Base-by-base conservation (phyloP, 2,329 filamentous ascomycete genomes). In the Penicillium brasilianum region DNA sequence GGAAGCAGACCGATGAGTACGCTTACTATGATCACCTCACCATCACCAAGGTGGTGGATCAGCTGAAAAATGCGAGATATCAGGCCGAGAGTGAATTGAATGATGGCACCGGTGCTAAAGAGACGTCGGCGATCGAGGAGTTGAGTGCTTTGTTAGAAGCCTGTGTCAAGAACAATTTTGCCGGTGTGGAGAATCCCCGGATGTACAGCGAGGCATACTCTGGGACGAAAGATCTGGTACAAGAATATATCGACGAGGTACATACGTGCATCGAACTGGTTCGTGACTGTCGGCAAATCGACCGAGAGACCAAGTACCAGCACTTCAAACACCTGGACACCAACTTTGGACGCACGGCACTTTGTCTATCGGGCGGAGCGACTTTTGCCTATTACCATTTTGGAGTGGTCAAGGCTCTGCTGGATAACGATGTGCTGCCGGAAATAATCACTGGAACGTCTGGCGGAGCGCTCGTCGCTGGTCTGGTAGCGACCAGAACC, bases 151-250 rank as follows among this genome's bases (percentile, higher is more conserved):
- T 98, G 61, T 82, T 96, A 20, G 92, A 97, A 79, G 92, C 91
- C 14, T 98, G 93, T 74, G 90, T 97, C 69, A 99, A 97, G 84
- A 96, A 93, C 78, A 98, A 99, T 74, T 99, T 98, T 77, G 92
- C 92, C 18, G 95, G 95, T 0, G 89, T 97, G 14, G 95, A 99
- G 77, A 98, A 97, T 71, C 88, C 94, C 10, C 86, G 92, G 57
- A 80, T 99, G n/a, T 99, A 99, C 76, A 96, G 92, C 71, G 93
- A 98, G 79, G 96, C 94, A 3, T 99, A 99, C 74, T 97, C 93
- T 69, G 95, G 95, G 34, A 98, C 95, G n/a, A 99, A 99, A 77
- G 87, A 95, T 63, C 78, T 97, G 66, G 91, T 97, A 32, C 95
- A 98, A 77, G 88, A 89, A 58, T 98, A 94, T 72, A 82, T 97